These are phyloP conservation scores for Mortierella sp. DNA, from an alignment of 371 early-diverging fungal genomes.

Conservation along the genomic window DNA sequence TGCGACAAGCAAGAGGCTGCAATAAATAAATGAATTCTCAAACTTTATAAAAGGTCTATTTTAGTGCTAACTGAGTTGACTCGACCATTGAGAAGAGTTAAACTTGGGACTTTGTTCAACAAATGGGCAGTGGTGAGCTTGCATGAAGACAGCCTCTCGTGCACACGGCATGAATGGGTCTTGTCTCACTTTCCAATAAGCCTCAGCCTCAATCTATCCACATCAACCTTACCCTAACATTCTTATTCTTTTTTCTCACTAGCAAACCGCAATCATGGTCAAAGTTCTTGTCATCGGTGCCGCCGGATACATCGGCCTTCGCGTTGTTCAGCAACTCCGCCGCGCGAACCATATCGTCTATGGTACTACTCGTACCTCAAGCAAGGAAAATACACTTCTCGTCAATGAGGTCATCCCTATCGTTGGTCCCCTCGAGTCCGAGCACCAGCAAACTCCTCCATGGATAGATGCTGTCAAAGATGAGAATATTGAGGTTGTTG, in stretches of 20 bases:
- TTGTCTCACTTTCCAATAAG: too few relatives aligned
- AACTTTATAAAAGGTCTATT: too few relatives aligned
- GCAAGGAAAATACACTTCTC: conserved; percentile 34
- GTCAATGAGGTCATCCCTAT: conserved; percentile 48
- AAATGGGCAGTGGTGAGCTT: too few relatives aligned
- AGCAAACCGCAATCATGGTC: conserved; percentile 30
- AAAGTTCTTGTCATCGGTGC: conserved; percentile 59
- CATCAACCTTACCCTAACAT: not conserved
- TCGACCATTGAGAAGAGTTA: too few relatives aligned
- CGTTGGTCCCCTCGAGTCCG: conserved; percentile 32
- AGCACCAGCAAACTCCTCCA: conserved; percentile 1
- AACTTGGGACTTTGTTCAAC: too few relatives aligned
- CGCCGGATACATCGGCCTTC: conserved; percentile 58
- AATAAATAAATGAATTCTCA: too few relatives aligned
- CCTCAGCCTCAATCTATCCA: too few relatives aligned
- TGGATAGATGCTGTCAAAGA: conserved; percentile 36
- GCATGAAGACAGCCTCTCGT: too few relatives aligned
- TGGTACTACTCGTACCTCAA: conserved; percentile 48
- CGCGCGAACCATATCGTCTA: conserved; percentile 57
- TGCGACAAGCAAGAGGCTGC: too few relatives aligned
- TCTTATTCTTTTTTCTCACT: not conserved
- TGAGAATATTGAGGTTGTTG: conserved; percentile 41
- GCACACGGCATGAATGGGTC: too few relatives aligned
- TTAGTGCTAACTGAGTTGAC: too few relatives aligned
- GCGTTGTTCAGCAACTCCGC: conserved; percentile 53